Percentiles rank a stretch among this genome's conserved stretches.
phyloP scores from a whole-genome alignment of 306 rosid genomes.

The Benincasa hispida region DNA sequence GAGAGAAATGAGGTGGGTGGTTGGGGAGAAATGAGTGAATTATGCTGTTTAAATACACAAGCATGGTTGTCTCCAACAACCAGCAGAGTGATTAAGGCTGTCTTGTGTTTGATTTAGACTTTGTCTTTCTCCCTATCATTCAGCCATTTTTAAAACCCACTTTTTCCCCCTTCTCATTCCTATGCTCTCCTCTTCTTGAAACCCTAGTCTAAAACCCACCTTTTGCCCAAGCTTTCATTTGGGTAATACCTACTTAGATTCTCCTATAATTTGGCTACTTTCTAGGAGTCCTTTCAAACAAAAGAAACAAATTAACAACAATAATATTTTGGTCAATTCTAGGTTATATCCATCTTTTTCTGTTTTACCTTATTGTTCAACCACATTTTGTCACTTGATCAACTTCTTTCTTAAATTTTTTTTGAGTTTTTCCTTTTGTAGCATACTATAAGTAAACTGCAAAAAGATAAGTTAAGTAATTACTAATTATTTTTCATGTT shows the following conservation, averaged over 20 bases:
- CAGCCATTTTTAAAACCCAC: not conserved
- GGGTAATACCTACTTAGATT: not conserved
- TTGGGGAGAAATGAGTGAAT: not conserved
- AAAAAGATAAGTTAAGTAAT: too few relatives aligned
- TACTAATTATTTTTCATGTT: too few relatives aligned
- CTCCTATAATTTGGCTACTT: not conserved
- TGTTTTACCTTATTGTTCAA: too few relatives aligned
- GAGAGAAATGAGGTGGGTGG: not conserved
- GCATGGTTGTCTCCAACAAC: conserved; percentile 17
- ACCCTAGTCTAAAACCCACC: not conserved
- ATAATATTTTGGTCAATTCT: too few relatives aligned
- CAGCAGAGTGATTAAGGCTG: conserved; percentile 14
- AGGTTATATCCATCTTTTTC: too few relatives aligned
- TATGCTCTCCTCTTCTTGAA: not conserved
- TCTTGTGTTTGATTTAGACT: not conserved
- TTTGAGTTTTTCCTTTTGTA: too few relatives aligned
- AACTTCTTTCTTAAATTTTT: too few relatives aligned
- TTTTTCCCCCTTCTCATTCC: not conserved
- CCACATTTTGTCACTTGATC: too few relatives aligned
- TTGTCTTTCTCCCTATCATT: not conserved
- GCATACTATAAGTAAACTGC: too few relatives aligned
- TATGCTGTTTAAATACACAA: not conserved
- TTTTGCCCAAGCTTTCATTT: not conserved
- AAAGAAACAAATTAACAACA: not conserved
- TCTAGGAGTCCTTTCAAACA: not conserved